Conservation (phyloP, 2,329 filamentous ascomycete genomes). For the Phialemonium atrogriseum region DNA sequence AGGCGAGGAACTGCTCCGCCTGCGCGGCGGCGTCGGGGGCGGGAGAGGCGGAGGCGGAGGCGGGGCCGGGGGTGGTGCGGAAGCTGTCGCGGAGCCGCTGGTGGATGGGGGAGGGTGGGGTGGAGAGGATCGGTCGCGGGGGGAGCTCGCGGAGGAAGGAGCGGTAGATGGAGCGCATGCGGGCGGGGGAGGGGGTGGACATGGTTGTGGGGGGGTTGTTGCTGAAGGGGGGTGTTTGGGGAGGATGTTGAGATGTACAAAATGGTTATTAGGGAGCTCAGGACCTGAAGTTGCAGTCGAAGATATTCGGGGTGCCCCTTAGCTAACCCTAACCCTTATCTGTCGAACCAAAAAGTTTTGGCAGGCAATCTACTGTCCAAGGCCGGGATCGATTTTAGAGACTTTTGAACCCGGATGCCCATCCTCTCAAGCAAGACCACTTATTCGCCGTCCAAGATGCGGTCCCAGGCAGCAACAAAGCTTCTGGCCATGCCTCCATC, state of each 20-base stretch:
- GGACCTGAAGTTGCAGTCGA: neutral
- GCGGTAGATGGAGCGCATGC: slow-evolving; percentile 74
- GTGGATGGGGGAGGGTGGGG: slow-evolving; percentile 60
- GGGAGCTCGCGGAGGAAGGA: slow-evolving; percentile 84
- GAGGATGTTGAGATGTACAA: no score
- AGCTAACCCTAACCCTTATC: slow-evolving; percentile 10
- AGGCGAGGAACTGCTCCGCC: slow-evolving; percentile 72
- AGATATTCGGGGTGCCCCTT: no score
- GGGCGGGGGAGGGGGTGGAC: slow-evolving; percentile 29
- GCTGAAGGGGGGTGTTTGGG: neutral
- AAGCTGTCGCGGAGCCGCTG: slow-evolving; percentile 59
- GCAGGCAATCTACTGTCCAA: no score
- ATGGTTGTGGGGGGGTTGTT: slow-evolving; percentile 17
- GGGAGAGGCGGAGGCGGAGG: slow-evolving; percentile 18
- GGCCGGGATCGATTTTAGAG: neutral
- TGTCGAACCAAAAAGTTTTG: neutral
- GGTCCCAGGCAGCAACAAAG: slow-evolving; percentile 4
- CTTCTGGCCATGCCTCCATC: neutral
- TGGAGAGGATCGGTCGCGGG: slow-evolving; percentile 48
- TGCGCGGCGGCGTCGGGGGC: slow-evolving; percentile 24
- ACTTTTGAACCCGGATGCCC: no score
- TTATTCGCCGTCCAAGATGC: no score
- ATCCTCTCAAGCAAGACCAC: no score
- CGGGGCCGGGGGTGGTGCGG: slow-evolving; percentile 22
- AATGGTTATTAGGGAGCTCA: no score